Base-by-base conservation (phyloP, 208 protist species). In the Leishmania tropica region DNA sequence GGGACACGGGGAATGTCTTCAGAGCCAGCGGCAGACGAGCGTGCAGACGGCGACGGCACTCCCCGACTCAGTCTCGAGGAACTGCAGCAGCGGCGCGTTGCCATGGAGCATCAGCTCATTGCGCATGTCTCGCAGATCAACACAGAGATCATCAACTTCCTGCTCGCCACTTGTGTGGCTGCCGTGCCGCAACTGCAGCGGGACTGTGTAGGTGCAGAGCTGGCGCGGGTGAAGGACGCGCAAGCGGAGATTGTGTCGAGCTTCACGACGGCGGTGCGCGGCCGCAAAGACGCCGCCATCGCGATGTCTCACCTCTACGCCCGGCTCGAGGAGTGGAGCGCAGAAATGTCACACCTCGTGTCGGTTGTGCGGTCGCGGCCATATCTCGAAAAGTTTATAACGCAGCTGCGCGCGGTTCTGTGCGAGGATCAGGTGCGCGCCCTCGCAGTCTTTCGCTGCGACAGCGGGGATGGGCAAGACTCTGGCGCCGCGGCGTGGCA, bases 91-190 rank as follows among this genome's bases (percentile, higher is more conserved):
- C 31, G 70, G 4, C 78, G 82, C 19, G 15, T 62, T 19, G 42
- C 60, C 13, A 84, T 96, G 79, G 89, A 95, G 78, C 80, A 81
- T 11, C 88, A 94, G 70, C 82, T 95, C 21, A 81, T 95, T 19
- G 76, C 87, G 1, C 79, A 85, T 6, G 80, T 97, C 10, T 92
- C 92, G 4, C 92, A 91, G 51, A 72, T 96, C 47, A 96, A 95
- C 84, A 97, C 94, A 75, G 94, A 95, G 81, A 81, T 97, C 5
- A 95, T 97, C 64, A 97, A 97, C 75, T 91, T 91, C 65, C 90
- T 97, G 40, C 78, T 93, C 13, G 89, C 91, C 71, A 78, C 85
- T 10, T 88, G 85, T 53, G 84, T 86, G 11, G 65, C 83, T 24
- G 78, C 81, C 37, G 35, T 94, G n/a, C 79, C 81, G 65, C 70